Conservation (phyloP, 164 flowering plant genomes). For the Sedum album region DNA sequence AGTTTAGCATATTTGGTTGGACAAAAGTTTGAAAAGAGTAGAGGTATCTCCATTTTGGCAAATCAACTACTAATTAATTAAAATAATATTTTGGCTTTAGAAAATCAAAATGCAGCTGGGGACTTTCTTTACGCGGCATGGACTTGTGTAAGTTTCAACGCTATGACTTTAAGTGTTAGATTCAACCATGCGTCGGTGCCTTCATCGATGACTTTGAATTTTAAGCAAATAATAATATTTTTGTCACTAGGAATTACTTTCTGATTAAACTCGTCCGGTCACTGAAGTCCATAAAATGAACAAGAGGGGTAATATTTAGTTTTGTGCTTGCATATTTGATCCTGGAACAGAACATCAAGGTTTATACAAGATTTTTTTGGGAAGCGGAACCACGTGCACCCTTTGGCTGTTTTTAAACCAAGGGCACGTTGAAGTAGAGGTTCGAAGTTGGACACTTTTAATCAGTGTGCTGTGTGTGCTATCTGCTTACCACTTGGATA, state of each 20-base stretch:
- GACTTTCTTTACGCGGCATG: slow-evolving; percentile 3
- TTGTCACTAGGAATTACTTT: neutral
- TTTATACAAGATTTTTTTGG: no score
- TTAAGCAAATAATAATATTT: neutral
- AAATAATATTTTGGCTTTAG: neutral
- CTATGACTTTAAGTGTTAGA: neutral
- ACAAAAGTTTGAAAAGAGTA: neutral
- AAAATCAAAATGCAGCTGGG: neutral
- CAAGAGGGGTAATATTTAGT: neutral
- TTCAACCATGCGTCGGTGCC: neutral
- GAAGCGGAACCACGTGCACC: no score
- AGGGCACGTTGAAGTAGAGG: no score
- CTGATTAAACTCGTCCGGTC: neutral
- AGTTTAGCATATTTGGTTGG: neutral
- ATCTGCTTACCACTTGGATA: no score
- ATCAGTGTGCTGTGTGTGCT: no score
- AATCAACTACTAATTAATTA: neutral
- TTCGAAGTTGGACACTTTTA: no score
- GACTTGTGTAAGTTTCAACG: neutral
- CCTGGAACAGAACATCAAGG: neutral
- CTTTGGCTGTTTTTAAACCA: no score
- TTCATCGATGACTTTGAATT: neutral
- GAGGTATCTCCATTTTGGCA: neutral
- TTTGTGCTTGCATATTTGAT: neutral
- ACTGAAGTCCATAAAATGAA: neutral